Conservation (phyloP, 1,284 basidiomycete genomes). For the Vanrija pseudolonga region DNA sequence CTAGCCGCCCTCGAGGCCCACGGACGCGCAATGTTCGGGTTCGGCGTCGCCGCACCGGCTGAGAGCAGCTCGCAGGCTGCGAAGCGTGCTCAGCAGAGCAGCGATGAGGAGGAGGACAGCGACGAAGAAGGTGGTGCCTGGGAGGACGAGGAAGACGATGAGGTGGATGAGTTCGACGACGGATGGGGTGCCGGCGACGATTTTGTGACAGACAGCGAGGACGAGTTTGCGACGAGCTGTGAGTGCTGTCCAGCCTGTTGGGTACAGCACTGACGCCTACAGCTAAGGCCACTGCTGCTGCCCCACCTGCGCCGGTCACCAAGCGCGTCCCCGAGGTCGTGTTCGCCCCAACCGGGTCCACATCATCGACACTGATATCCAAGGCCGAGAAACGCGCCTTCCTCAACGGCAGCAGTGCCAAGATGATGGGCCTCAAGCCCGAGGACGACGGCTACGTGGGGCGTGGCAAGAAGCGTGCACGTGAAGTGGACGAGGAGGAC, state of each 20-base stretch:
- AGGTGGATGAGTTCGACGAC: constrained; percentile 36
- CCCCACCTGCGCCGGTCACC: background rate
- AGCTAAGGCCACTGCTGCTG: background rate
- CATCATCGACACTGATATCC: constrained; percentile 11
- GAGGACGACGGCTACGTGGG: constrained; percentile 17
- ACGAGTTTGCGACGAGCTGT: constrained; percentile 21
- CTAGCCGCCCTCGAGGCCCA: constrained; percentile 47
- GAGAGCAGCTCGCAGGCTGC: constrained; percentile 27
- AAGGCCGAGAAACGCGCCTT: constrained; percentile 45
- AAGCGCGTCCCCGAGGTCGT: constrained; percentile 40
- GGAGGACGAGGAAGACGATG: constrained; percentile 26
- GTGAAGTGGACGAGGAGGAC: constrained; percentile 27
- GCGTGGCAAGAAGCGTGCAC: constrained; percentile 19
- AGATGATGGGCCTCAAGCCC: constrained; percentile 43
- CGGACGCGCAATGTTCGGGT: constrained; percentile 41
- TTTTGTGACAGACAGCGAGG: constrained; percentile 41
- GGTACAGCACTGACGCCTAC: background rate
- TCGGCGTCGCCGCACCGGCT: constrained; percentile 12
- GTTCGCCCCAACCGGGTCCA: constrained; percentile 23
- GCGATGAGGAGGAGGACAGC: constrained; percentile 14
- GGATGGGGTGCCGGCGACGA: constrained; percentile 41
- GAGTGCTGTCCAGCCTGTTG: background rate
- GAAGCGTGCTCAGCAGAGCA: background rate
- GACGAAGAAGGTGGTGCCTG: constrained; percentile 17
- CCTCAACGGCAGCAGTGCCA: constrained; percentile 44